phyloP scores from a whole-genome alignment of 2,329 filamentous ascomycete species.

The Trichoderma polysporum region DNA sequence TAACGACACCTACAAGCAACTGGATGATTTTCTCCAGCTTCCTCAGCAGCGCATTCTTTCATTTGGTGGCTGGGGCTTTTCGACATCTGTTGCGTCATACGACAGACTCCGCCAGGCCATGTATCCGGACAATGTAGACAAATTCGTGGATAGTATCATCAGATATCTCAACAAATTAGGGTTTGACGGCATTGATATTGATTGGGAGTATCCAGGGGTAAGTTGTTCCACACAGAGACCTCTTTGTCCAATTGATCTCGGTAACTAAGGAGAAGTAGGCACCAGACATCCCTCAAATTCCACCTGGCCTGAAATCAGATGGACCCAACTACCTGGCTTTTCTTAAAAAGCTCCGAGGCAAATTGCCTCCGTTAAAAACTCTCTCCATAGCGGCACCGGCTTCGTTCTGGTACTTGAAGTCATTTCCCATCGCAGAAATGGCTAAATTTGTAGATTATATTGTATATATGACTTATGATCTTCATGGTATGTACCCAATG shows the following conservation, averaged over 20 bases:
- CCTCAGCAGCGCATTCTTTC: conserved; percentile 30
- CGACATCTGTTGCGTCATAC: conserved; percentile 25
- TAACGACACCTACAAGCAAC: conserved; percentile 27
- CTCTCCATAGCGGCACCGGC: conserved; percentile 35
- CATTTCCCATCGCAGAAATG: conserved; percentile 34
- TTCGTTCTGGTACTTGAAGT: background rate
- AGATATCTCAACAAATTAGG: conserved; percentile 38
- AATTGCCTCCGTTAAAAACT: conserved; percentile 25
- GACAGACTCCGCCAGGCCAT: conserved; percentile 28
- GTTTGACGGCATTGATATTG: conserved; percentile 41
- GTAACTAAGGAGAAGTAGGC: background rate
- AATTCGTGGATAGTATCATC: conserved; percentile 36
- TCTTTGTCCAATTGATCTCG: background rate
- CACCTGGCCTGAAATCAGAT: conserved; percentile 24
- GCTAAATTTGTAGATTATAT: conserved; percentile 32
- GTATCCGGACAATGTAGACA: conserved; percentile 34
- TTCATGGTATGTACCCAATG: conserved; percentile 26
- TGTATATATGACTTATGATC: conserved; percentile 36
- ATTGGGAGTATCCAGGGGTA: conserved; percentile 42
- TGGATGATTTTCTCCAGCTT: conserved; percentile 27
- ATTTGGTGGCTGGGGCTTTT: conserved; percentile 32
- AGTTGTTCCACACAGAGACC: background rate
- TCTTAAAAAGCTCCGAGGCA: conserved; percentile 12
- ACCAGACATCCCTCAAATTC: conserved; percentile 31
- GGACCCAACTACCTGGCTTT: conserved; percentile 25